phyloP scores from a whole-genome alignment of 2,329 filamentous ascomycete species.

The Cytospora paraplurivora region DNA sequence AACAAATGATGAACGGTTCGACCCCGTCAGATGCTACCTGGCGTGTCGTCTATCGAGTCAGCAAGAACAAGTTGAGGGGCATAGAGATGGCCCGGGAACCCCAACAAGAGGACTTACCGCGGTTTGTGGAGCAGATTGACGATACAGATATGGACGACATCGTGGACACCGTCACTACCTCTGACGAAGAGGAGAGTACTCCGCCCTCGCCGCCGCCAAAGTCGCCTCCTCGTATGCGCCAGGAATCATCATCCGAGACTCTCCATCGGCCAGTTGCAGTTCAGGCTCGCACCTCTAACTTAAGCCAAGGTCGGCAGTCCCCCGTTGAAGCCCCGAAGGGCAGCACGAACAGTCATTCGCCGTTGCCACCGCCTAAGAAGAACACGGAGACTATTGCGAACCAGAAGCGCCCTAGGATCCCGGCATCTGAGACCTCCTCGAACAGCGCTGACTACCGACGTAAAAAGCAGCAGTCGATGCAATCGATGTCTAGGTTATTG shows the following conservation, averaged over 20 bases:
- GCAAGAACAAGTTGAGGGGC: slow-evolving; percentile 51
- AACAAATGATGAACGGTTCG: slow-evolving; percentile 27
- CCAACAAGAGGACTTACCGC: slow-evolving; percentile 24
- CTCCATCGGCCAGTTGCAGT: not conserved
- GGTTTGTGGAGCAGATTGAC: slow-evolving; percentile 33
- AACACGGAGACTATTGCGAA: slow-evolving; percentile 45
- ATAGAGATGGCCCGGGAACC: slow-evolving; percentile 39
- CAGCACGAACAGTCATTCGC: slow-evolving; percentile 26
- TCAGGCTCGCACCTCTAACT: not conserved
- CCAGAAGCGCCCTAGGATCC: slow-evolving; percentile 49
- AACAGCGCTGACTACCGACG: slow-evolving; percentile 29
- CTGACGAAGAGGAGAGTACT: slow-evolving; percentile 30
- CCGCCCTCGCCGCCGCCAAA: slow-evolving; percentile 31
- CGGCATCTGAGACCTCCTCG: slow-evolving; percentile 33
- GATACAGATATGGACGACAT: slow-evolving; percentile 35
- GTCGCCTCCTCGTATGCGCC: slow-evolving; percentile 22
- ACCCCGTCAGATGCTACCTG: slow-evolving; percentile 42
- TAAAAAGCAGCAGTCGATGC: slow-evolving; percentile 32
- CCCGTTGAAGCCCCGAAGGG: slow-evolving; percentile 16
- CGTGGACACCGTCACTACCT: slow-evolving; percentile 34
- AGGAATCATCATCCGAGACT: not conserved
- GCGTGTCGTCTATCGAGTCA: slow-evolving; percentile 62
- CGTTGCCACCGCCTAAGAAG: slow-evolving; percentile 32
- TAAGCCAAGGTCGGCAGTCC: slow-evolving; percentile 1
- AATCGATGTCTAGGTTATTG: slow-evolving; percentile 33